Percentiles rank a stretch among this genome's conserved stretches.
These are phyloP conservation scores for Candida pseudoglaebosa DNA, from an alignment of 805 yeast genomes.

Conservation along the genomic window DNA sequence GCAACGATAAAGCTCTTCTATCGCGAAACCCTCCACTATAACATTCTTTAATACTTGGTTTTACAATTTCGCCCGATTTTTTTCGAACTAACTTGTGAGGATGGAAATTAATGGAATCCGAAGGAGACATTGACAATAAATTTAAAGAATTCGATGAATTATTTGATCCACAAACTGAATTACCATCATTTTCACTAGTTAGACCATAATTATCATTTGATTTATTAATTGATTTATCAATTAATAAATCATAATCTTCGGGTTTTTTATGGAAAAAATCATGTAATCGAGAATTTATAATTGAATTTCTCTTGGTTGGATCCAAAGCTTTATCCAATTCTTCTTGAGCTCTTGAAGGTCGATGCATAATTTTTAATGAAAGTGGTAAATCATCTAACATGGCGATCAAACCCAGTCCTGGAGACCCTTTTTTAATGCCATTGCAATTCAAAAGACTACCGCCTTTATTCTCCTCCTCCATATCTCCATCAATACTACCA, in stretches of 20 bases:
- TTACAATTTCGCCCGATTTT: slow-evolving; percentile 84
- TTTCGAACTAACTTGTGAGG: slow-evolving; percentile 57
- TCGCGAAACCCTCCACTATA: slow-evolving; percentile 25
- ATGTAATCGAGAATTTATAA: slow-evolving; percentile 18
- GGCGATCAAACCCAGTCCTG: neutral
- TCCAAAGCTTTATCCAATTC: slow-evolving; percentile 28
- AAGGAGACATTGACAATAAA: slow-evolving; percentile 7
- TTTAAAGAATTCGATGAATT: slow-evolving; percentile 1
- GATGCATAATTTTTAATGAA: slow-evolving; percentile 36
- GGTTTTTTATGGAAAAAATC: neutral
- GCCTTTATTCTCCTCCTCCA: no score
- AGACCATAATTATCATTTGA: neutral
- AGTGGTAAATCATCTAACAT: slow-evolving; percentile 10
- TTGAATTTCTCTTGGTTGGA: slow-evolving; percentile 25
- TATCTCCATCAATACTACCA: no score
- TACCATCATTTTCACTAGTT: no score
- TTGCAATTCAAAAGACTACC: no score
- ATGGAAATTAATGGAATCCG: slow-evolving; percentile 2
- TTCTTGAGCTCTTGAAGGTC: slow-evolving; percentile 32
- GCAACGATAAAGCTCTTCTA: slow-evolving; percentile 33
- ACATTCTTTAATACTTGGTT: slow-evolving; percentile 62
- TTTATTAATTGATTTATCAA: no score
- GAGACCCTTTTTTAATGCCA: neutral
- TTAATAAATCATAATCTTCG: neutral
- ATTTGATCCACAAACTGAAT: no score